Evolutionary conservation across 2,329 filamentous ascomycete species (phyloP), one percentile per base, ranked within the genome.

Genomic region (Monosporascus sp.): DNA sequence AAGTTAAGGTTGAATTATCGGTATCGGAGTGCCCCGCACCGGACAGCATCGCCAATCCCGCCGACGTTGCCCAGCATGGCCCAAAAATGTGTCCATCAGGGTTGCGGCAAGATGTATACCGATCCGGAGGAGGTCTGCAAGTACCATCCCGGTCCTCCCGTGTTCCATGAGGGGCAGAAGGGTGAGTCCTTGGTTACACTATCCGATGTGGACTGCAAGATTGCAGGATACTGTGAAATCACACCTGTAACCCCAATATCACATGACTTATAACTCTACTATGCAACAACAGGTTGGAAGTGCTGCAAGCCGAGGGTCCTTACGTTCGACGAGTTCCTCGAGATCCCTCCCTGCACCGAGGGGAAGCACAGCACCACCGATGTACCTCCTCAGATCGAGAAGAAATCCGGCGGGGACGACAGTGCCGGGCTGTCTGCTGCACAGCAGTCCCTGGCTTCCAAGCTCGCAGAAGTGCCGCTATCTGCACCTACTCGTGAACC

Each of bases 161-260:
- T 94, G 69, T 99, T 99, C 72, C 94, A 97, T 70, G 94, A 99
- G 75, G 94, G 94, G 56, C 93, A 97, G 75, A 97, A 99, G 85
- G 94, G 93, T 96, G 77, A 68, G 74, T 68, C 61, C 57, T 54
- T 52, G 41, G 8, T 47, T 35, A 11, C 31, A 2, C 6, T 35
- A 35, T 35, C 31, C 31, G 31, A 35, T 35, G 31, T 35, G 9
- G 31, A 35, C 31, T 35, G 9, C 31, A 14, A 2, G 9, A 35
- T 14, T 14, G 11, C 31, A 14, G 14, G 31, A 35, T 5, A 14
- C 31, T 2, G 11, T 35, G 11, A 5, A 14, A 14, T 35, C 2
- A 5, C 31, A 14, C 31, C 3, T 11, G 11, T 58, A 46, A 55
- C 52, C 52, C 27, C 55, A 43, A 48, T 31, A 53, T 57, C 54